Evolutionary conservation across 306 rosid species (phyloP), one percentile per base, ranked within the genome.

Genomic region (Ammopiptanthus mongolicus): DNA sequence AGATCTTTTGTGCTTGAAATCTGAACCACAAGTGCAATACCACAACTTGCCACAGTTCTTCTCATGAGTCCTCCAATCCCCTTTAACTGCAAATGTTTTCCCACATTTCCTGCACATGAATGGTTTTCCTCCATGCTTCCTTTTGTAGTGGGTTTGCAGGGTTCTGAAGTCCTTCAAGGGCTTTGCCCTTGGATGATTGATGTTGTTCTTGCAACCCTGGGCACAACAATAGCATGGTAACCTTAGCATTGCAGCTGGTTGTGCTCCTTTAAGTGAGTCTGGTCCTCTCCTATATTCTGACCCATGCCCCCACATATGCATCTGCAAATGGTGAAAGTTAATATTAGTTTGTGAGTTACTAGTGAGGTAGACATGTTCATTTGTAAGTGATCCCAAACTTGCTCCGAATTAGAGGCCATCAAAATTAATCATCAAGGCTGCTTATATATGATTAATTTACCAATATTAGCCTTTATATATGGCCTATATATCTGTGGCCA

Each of bases 221-320:
- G 95, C 98, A 65, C 98, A 95, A 50, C 98, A 95, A 37, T 91
- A 95, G 29, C 98, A 95, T 65, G 98, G 93, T 5, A 95, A 81
- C 89, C 97, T 85, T 77, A 95, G 78, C 97, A 95, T 91, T 81
- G 95, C 98, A 0, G 95, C 98, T 66, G 98, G 97, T 69, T 95
- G 98, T 58, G 97, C 79, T 75, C 98, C 98, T 78, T 69, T 83
- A 0, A 95, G 91, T 3, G 98, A 95, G 31, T 90, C 97, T 74
- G 96, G 88, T 47, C 97, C 98, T 81, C 91, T 95, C 70, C 98
- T 82, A 53, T 53, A 95, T 82, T 95, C 98, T 0, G 97, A 95
- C 17, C 97, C 98, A 59, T 95, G 98, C 6, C 96, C 98, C 98
- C 98, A 95, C 98, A 95, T 95, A 70, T 95, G 98, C 98, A 95